These are phyloP conservation scores for Dactylis glomerata DNA, from an alignment of 176 grass and related monocot species.

Conservation along the genomic window DNA sequence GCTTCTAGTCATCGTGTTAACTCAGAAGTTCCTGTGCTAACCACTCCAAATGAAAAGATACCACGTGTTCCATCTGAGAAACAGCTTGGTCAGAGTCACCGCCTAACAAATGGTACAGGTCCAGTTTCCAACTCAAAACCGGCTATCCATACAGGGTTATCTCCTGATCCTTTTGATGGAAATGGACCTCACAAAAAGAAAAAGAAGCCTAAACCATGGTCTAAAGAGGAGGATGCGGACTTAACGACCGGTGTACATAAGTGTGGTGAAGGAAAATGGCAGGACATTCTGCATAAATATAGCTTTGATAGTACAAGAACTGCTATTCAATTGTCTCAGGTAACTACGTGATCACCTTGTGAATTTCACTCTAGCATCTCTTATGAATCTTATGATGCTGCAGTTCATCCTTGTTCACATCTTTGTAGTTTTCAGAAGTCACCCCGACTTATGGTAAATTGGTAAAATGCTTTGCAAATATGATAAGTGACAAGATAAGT, in stretches of 20 bases:
- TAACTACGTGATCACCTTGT: constrained; percentile 33
- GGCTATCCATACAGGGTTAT: constrained; percentile 27
- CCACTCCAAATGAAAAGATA: constrained; percentile 53
- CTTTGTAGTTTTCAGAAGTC: background rate
- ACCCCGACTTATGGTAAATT: background rate
- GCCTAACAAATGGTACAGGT: constrained; percentile 37
- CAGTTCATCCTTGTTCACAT: constrained; percentile 26
- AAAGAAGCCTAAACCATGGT: constrained; percentile 88
- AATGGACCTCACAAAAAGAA: constrained; percentile 70
- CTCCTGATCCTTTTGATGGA: constrained; percentile 52
- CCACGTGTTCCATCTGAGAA: constrained; percentile 62
- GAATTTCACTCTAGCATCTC: constrained; percentile 3
- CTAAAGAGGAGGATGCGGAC: constrained; percentile 85
- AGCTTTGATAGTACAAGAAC: constrained; percentile 65
- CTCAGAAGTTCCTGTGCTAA: constrained; percentile 34
- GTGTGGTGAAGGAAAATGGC: constrained; percentile 91
- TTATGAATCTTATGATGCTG: background rate
- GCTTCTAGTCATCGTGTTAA: constrained; percentile 46
- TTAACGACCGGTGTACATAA: constrained; percentile 66
- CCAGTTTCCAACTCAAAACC: constrained; percentile 48
- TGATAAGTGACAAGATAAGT: constrained; percentile 24
- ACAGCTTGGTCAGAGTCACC: constrained; percentile 45
- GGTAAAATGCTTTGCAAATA: constrained; percentile 1
- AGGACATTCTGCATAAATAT: constrained; percentile 52
- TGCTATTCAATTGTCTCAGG: constrained; percentile 72